These are phyloP conservation scores for Saturnispora mendoncae DNA, from an alignment of 805 yeast genomes.

Conservation along the genomic window DNA sequence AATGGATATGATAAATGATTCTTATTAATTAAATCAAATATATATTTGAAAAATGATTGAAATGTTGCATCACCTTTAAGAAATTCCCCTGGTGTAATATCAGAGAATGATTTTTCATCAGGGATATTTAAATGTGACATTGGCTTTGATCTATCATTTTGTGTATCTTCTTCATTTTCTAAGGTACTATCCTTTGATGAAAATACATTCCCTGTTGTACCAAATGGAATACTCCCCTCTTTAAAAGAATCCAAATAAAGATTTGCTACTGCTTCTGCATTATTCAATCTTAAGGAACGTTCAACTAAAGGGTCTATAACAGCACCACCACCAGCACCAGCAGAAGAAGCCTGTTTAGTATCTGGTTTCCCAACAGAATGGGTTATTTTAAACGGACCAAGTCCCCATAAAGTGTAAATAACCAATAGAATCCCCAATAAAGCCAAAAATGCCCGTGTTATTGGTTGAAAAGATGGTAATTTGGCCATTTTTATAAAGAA, in stretches of 20 bases:
- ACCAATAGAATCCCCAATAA: not conserved
- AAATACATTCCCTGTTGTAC: conserved; percentile 24
- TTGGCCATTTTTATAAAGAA: not conserved
- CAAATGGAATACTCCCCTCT: conserved; percentile 18
- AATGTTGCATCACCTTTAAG: conserved; percentile 27
- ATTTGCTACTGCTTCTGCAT: conserved; percentile 19
- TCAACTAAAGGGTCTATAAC: not conserved
- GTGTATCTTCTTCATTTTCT: conserved; percentile 14
- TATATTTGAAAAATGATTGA: conserved; percentile 27
- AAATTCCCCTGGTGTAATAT: conserved; percentile 24
- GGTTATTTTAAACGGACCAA: not conserved
- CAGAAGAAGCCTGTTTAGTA: no score
- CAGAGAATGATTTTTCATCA: conserved; percentile 22
- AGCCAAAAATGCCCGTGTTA: conserved; percentile 1
- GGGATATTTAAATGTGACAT: conserved; percentile 21
- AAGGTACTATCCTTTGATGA: not conserved
- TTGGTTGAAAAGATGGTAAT: not conserved
- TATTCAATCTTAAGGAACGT: conserved; percentile 11
- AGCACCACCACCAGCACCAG: not conserved
- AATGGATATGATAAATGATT: conserved; percentile 27
- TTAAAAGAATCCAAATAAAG: conserved; percentile 19
- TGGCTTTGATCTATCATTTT: conserved; percentile 26
- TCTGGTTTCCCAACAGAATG: not conserved
- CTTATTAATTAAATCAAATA: conserved; percentile 24
- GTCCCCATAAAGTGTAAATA: not conserved